These are phyloP conservation scores for Ogataea haglerorum DNA, from an alignment of 805 yeast species.

Conservation along the genomic window DNA sequence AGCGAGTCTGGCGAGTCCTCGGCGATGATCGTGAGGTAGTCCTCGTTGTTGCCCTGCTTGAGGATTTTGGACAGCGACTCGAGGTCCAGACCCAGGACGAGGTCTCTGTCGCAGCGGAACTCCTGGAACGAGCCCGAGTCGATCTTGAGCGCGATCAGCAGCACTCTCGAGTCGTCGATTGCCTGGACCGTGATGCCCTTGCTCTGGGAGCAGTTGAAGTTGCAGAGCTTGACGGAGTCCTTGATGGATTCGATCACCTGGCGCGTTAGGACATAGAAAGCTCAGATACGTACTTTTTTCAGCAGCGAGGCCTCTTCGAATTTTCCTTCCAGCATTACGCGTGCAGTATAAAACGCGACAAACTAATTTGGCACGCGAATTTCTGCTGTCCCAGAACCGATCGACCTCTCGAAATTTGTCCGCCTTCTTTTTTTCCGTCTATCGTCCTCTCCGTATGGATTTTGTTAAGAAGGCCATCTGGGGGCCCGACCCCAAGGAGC, in stretches of 20 bases:
- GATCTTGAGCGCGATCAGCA: conserved; percentile 81
- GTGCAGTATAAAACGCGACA: conserved; percentile 10
- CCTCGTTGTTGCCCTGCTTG: conserved; percentile 87
- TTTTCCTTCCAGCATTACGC: conserved; percentile 89
- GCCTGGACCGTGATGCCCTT: conserved; percentile 93
- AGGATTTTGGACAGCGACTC: conserved; percentile 84
- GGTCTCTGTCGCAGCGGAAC: conserved; percentile 92
- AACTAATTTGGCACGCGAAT: conserved; percentile 3
- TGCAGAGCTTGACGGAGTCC: conserved; percentile 92
- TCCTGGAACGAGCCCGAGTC: conserved; percentile 86
- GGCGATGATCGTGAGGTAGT: conserved; percentile 82
- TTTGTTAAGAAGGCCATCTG: conserved; percentile 80
- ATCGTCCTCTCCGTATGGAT: conserved; percentile 53
- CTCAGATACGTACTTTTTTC: conserved; percentile 54
- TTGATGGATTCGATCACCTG: conserved; percentile 86
- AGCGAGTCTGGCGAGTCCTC: conserved; percentile 73
- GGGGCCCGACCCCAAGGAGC: conserved; percentile 97
- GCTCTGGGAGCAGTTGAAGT: conserved; percentile 92
- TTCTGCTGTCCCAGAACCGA: not conserved
- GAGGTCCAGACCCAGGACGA: conserved; percentile 88
- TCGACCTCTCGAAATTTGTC: conserved; percentile 1
- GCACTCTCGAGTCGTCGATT: conserved; percentile 94
- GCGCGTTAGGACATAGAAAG: not conserved
- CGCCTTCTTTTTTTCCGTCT: not conserved
- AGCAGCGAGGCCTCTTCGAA: conserved; percentile 88